Percentiles rank a stretch among this genome's conserved stretches.
phyloP scores from a whole-genome alignment of 2,329 filamentous ascomycete genomes.

The Talaromyces sp. region DNA sequence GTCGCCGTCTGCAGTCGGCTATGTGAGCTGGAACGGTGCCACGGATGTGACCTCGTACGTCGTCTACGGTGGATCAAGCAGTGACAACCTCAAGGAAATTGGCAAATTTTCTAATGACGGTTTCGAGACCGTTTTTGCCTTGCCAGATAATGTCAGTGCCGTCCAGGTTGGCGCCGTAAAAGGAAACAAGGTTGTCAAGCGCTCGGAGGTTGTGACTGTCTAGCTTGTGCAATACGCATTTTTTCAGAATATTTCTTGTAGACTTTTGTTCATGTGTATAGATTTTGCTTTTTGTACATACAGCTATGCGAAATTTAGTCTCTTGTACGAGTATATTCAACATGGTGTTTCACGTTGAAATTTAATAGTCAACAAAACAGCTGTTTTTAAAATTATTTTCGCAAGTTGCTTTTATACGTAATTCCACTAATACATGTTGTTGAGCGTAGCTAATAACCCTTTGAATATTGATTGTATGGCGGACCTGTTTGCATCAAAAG shows the following conservation, averaged over 20 bases:
- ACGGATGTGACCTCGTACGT: constrained; percentile 33
- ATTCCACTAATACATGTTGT: too few relatives aligned
- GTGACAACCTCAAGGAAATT: not conserved
- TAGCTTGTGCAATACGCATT: not conserved
- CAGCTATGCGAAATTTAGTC: not conserved
- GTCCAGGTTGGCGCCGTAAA: not conserved
- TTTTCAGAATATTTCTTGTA: not conserved
- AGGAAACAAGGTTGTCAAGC: not conserved
- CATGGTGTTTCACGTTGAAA: too few relatives aligned
- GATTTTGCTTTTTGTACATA: not conserved
- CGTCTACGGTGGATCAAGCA: constrained; percentile 17
- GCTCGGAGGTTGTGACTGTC: not conserved
- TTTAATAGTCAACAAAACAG: too few relatives aligned
- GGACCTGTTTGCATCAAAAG: not conserved
- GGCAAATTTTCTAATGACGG: not conserved
- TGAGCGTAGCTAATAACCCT: too few relatives aligned
- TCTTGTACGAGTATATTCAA: too few relatives aligned
- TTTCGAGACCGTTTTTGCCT: constrained; percentile 2
- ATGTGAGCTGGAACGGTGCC: constrained; percentile 36
- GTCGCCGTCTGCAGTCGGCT: constrained; percentile 14
- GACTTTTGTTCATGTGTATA: not conserved
- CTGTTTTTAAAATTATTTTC: too few relatives aligned
- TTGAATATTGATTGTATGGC: too few relatives aligned
- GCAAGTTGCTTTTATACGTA: too few relatives aligned
- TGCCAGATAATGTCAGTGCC: not conserved